Conservation (phyloP, 164 flowering plant species). For the Liriodendron chinense region DNA sequence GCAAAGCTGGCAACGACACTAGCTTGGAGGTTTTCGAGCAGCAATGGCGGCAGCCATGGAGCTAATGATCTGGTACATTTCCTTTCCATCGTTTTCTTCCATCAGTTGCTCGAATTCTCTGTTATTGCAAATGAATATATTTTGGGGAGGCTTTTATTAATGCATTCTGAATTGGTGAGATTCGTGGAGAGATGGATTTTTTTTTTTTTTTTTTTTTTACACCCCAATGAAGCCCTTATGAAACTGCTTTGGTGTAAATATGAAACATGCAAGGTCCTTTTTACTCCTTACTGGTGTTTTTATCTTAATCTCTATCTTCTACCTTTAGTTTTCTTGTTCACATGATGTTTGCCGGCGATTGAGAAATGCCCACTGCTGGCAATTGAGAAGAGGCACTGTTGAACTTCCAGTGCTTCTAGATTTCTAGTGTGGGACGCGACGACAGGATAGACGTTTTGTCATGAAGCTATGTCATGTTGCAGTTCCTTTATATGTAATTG, state of each 20-base stretch:
- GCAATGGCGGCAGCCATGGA: constrained; percentile 60
- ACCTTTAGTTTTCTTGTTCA: background rate
- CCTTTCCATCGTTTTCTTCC: background rate
- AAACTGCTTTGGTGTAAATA: background rate
- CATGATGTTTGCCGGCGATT: too few relatives aligned
- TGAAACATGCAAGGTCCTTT: background rate
- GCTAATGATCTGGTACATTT: constrained; percentile 54
- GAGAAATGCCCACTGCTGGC: too few relatives aligned
- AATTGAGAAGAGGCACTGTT: too few relatives aligned
- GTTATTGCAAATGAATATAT: background rate
- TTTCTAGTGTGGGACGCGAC: background rate
- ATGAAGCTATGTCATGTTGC: background rate
- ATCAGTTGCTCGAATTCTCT: background rate
- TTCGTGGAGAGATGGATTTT: background rate
- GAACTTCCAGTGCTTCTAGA: background rate
- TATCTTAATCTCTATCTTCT: too few relatives aligned
- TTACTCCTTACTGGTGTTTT: background rate
- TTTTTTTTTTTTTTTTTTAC: background rate
- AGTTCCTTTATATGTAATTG: background rate
- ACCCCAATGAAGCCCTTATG: background rate
- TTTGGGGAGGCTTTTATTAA: background rate
- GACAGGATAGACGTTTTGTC: background rate
- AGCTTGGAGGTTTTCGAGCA: constrained; percentile 57
- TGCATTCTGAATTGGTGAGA: background rate
- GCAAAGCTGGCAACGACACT: constrained; percentile 71